These are phyloP conservation scores for Piper betle DNA, from an alignment of 164 flowering plant species.

Conservation along the genomic window DNA sequence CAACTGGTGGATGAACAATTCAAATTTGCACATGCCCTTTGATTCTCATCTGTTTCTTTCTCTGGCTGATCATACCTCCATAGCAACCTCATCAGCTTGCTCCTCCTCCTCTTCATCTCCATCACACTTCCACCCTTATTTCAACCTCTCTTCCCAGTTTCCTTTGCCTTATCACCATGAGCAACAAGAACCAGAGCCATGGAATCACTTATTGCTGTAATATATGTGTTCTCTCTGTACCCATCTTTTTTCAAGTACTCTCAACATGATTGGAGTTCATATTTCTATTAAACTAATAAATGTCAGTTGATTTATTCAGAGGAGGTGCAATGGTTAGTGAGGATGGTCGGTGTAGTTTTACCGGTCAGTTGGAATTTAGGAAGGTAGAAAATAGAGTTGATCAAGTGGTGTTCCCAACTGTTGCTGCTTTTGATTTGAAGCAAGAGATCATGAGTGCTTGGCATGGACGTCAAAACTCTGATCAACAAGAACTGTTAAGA, in stretches of 20 bases:
- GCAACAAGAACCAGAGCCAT: slow-evolving; percentile 45
- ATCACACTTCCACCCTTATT: slow-evolving; percentile 11
- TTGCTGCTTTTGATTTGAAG: slow-evolving; percentile 34
- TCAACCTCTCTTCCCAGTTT: slow-evolving; percentile 18
- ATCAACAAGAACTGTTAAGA: slow-evolving; percentile 11
- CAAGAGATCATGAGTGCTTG: slow-evolving; percentile 34
- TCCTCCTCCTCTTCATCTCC: background rate
- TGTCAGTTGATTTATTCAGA: slow-evolving; percentile 17
- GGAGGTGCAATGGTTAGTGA: slow-evolving; percentile 42
- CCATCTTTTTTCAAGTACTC: slow-evolving; percentile 5
- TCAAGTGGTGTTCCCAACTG: slow-evolving; percentile 27
- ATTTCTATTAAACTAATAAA: background rate
- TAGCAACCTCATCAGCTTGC: slow-evolving; percentile 5
- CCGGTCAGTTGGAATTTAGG: slow-evolving; percentile 24
- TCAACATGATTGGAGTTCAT: background rate
- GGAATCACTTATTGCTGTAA: slow-evolving; percentile 74
- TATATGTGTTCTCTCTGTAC: slow-evolving; percentile 15
- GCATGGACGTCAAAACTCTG: slow-evolving; percentile 31
- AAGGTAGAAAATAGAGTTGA: slow-evolving; percentile 57
- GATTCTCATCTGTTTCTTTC: slow-evolving; percentile 19
- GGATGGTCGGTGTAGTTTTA: slow-evolving; percentile 28
- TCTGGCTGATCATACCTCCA: slow-evolving; percentile 16
- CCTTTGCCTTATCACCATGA: slow-evolving; percentile 27
- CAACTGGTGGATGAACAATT: slow-evolving; percentile 57
- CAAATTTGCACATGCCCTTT: slow-evolving; percentile 23